These are phyloP conservation scores for Globisporangium nunn DNA, from an alignment of 352 stramenopile genomes.

Conservation along the genomic window DNA sequence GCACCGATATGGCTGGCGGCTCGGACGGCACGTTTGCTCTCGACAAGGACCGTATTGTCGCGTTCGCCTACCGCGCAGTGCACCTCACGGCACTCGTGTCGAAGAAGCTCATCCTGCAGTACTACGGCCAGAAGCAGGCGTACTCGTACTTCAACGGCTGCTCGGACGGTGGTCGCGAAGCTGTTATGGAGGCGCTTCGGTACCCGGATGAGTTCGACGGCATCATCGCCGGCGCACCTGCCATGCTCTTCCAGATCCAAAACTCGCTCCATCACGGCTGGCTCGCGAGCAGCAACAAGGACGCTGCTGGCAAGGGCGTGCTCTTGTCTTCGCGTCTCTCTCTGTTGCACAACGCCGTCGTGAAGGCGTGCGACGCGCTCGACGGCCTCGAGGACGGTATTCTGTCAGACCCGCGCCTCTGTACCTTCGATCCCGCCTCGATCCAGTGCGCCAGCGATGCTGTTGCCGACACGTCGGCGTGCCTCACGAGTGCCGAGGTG, in stretches of 20 bases:
- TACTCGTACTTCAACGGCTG: constrained; percentile 33
- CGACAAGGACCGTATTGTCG: constrained; percentile 14
- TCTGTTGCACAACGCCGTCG: constrained; percentile 25
- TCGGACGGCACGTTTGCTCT: constrained; percentile 25
- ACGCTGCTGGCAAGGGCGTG: constrained; percentile 18
- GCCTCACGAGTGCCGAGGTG: constrained; percentile 26
- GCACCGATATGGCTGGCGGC: constrained; percentile 26
- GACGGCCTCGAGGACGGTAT: not conserved
- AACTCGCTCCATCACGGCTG: constrained; percentile 17
- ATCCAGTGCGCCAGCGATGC: constrained; percentile 5
- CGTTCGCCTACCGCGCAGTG: constrained; percentile 29
- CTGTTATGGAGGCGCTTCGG: constrained; percentile 14
- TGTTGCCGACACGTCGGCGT: constrained; percentile 27
- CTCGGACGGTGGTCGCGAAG: constrained; percentile 17
- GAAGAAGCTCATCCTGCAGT: constrained; percentile 28
- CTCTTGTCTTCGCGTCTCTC: constrained; percentile 20
- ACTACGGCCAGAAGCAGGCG: constrained; percentile 22
- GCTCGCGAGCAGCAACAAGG: constrained; percentile 21
- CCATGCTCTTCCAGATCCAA: constrained; percentile 13
- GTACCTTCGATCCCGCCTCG: not conserved
- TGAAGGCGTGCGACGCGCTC: not conserved
- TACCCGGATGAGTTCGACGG: constrained; percentile 18
- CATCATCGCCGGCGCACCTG: constrained; percentile 16
- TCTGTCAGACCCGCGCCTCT: not conserved
- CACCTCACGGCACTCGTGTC: constrained; percentile 24